Conservation (phyloP, 2,329 filamentous ascomycete species). For the Juglanconis oblonga region DNA sequence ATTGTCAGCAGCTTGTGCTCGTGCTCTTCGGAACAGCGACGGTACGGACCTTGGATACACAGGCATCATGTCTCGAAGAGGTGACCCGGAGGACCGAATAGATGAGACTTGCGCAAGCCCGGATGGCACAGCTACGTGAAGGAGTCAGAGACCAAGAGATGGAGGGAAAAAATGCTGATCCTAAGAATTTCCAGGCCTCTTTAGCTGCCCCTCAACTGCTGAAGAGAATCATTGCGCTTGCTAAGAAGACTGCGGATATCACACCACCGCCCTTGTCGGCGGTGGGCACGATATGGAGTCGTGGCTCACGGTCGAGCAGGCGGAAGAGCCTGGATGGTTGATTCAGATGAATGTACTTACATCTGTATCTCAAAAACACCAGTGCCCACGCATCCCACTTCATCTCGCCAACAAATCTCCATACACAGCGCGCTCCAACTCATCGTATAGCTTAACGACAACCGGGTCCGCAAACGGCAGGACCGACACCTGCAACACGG, state of each 20-base stretch:
- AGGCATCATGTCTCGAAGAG: neutral
- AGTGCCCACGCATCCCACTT: neutral
- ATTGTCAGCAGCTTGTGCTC: neutral
- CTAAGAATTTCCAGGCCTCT: neutral
- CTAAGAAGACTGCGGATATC: neutral
- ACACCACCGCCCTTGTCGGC: no score
- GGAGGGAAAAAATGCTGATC: neutral
- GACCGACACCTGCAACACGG: conserved; percentile 1
- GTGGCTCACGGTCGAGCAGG: no score
- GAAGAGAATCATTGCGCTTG: neutral
- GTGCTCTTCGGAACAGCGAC: neutral
- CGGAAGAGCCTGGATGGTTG: no score
- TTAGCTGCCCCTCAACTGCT: neutral
- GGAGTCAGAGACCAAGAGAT: neutral
- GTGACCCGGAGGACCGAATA: neutral
- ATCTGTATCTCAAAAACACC: neutral
- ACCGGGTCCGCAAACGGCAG: conserved; percentile 1
- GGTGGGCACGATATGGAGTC: no score
- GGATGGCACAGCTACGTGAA: neutral
- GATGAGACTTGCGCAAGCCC: neutral
- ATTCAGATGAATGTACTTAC: no score
- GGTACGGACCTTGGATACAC: neutral
- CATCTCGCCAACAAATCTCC: neutral
- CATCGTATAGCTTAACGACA: conserved; percentile 2
- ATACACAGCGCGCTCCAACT: conserved; percentile 4